Evolutionary conservation across 176 grass and related monocot species (phyloP), one percentile per base, ranked within the genome.

Genomic region (Saccharum officinarum): DNA sequence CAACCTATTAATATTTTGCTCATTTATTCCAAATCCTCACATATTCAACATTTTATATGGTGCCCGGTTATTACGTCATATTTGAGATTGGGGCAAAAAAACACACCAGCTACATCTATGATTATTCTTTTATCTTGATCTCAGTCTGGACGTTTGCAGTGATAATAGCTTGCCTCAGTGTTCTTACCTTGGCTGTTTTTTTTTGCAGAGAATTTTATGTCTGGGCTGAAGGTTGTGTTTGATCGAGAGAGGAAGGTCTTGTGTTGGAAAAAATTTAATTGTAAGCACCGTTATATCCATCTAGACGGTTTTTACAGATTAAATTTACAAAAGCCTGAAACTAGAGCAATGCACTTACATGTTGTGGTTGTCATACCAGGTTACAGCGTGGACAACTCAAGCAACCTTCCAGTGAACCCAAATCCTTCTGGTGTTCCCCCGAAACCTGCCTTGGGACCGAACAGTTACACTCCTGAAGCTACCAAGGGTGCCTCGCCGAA

Each of bases 121-220:
- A 49, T 16, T 49, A 14, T 49, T 16, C 0, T 49, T 49, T 49
- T 49, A 38, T 38, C 37, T 38, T 38, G 37, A 28, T 28, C 28
- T 28, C 28, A 28, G 28, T 28, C 28, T 28, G 28, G 28, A 28
- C 28, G 28, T 28, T 28, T 28, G 28, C 28, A 28, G 28, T 28
- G 28, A 28, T 28, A 28, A 28, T 28, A 28, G 28, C 28, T 28
- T 28, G 28, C 28, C 28, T 28, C 28, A 28, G 28, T 28, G 28
- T 28, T 28, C 28, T 28, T 28, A 28, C 28, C 28, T 28, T 28
- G 28, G 28, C 1, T 28, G 0, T 28, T 42, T 80, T 50, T 80
- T 83, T 66, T 1, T 87, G 88, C 92, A 99, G 97, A 99, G 84
- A 99, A 99, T 57, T 99, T 94, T 64, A 74, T 99, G 90, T 86